Evolutionary conservation across 768 basidiomycete species (phyloP).

Genomic region (Pleurotus sapidus): DNA sequence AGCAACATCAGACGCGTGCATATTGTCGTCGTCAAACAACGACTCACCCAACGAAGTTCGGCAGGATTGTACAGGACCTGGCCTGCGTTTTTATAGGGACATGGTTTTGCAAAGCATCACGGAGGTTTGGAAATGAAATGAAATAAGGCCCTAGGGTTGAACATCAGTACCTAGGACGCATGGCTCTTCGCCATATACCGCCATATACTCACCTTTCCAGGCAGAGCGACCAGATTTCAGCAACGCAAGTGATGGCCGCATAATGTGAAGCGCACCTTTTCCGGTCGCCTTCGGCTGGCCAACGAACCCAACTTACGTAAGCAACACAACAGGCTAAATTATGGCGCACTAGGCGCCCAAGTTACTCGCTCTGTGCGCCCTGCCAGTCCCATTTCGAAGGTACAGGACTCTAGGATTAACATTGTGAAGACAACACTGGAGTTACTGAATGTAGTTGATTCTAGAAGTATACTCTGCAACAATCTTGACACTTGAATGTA

Average conservation of each 20-base stretch:
- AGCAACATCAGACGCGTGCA: not conserved
- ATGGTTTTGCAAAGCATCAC: constrained; percentile 76
- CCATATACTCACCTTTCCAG: constrained; percentile 64
- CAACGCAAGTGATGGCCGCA: constrained; percentile 62
- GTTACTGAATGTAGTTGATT: too few relatives aligned
- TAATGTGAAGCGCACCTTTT: constrained; percentile 18
- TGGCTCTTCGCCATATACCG: constrained; percentile 3
- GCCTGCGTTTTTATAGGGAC: constrained; percentile 88
- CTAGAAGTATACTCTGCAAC: too few relatives aligned
- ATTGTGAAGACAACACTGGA: too few relatives aligned
- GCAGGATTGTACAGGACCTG: constrained; percentile 87
- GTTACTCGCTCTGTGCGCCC: not conserved
- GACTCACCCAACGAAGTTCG: constrained; percentile 91
- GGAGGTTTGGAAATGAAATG: constrained; percentile 86
- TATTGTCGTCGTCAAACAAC: not conserved
- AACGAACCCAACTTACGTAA: not conserved
- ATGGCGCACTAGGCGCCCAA: not conserved
- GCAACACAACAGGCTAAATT: not conserved
- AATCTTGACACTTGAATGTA: too few relatives aligned
- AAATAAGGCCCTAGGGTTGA: constrained; percentile 80
- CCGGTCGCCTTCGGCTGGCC: not conserved
- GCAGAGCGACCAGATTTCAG: constrained; percentile 71
- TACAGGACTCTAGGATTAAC: too few relatives aligned
- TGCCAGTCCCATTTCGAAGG: too few relatives aligned
- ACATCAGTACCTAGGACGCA: not conserved